Conservation (phyloP, 768 basidiomycete genomes). For the Russula abietina region DNA sequence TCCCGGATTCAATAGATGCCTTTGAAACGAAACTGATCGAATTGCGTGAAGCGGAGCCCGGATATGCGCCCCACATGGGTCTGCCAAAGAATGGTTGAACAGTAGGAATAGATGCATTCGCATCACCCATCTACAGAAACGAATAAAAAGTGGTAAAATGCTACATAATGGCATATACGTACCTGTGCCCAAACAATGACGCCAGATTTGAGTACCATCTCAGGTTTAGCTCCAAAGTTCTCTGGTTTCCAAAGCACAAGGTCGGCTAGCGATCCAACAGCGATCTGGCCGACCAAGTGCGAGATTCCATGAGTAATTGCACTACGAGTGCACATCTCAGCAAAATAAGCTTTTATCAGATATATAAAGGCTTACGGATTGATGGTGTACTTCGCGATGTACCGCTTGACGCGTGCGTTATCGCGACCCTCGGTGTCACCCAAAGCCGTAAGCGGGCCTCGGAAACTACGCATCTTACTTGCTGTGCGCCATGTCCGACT, state of each 20-base stretch:
- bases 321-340: constrained; percentile 35
- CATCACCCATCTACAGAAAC: constrained; percentile 78
- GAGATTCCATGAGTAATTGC: constrained; percentile 93
- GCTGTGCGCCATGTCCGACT: constrained; percentile 95
- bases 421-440: constrained; percentile 69
- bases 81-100: constrained; percentile 83
- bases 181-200: constrained; percentile 90
- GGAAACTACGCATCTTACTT: constrained; percentile 80
- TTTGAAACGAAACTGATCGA: constrained; percentile 85
- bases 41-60: constrained; percentile 73
- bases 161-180: not conserved
- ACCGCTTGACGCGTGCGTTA: constrained; percentile 90
- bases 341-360: not conserved
- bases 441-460: constrained; percentile 63
- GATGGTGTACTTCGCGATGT: constrained; percentile 93
- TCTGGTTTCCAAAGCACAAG: constrained; percentile 94
- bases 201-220: constrained; percentile 93
- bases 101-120: constrained; percentile 93
- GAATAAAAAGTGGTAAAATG: constrained; percentile 3
- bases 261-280: constrained; percentile 80
- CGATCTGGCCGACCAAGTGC: constrained; percentile 79
- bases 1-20: constrained; percentile 54
- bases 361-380: constrained; percentile 67
- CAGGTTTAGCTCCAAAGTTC: constrained; percentile 87
- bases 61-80: constrained; percentile 90